These are phyloP conservation scores for Calonectria fujianensis DNA, from an alignment of 2,329 filamentous ascomycete species.

Conservation along the genomic window DNA sequence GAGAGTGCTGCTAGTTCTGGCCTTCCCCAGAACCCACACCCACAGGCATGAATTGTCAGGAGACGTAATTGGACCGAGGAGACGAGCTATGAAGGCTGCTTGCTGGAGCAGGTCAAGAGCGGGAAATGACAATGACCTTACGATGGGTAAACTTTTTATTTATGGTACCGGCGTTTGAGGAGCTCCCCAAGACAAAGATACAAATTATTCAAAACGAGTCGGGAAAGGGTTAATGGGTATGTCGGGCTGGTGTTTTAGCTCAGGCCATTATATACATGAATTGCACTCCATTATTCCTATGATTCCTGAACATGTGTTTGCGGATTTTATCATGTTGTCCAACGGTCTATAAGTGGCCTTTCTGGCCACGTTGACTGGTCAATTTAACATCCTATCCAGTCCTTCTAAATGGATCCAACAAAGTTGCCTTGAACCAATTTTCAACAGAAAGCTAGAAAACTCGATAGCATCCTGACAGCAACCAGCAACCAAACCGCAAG, in stretches of 20 bases:
- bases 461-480: background rate
- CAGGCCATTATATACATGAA: conserved; percentile 12
- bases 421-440: background rate
- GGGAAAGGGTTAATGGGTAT: conserved; percentile 7
- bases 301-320: background rate
- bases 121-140: conserved; percentile 46
- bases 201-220: conserved; percentile 22
- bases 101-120: background rate
- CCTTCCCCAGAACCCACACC: conserved; percentile 45
- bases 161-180: conserved; percentile 51
- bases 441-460: too few species aligned
- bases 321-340: background rate
- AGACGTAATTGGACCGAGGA: background rate
- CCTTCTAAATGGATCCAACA: background rate
- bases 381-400: background rate
- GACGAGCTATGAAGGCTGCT: background rate
- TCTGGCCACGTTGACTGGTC: background rate
- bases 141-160: conserved; percentile 38
- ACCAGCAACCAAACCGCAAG: too few species aligned
- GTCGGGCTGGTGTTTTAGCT: background rate
- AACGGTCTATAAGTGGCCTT: background rate
- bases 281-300: background rate
- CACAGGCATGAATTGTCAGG: conserved; percentile 29
- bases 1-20: conserved; percentile 75
- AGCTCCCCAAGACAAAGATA: conserved; percentile 43